A percentile compares a stretch with the other conserved stretches of the same genome.
These are phyloP conservation scores for Exophiala sp. DNA, from an alignment of 2,329 filamentous ascomycete species.

Conservation along the genomic window DNA sequence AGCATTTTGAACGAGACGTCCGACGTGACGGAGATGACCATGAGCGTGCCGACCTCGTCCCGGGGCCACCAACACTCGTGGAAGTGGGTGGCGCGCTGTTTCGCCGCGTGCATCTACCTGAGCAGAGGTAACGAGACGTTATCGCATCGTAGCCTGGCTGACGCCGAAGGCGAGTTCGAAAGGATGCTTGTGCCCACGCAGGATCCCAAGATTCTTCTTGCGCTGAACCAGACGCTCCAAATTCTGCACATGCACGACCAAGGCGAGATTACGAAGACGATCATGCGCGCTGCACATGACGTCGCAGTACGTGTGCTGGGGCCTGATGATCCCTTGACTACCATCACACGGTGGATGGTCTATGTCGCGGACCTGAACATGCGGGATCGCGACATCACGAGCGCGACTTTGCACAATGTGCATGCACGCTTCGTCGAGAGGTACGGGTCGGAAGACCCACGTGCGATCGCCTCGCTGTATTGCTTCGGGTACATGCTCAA, in stretches of 20 bases:
- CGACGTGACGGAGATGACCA: slow-evolving; percentile 7
- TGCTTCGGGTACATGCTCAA: slow-evolving; percentile 27
- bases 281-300: slow-evolving; percentile 20
- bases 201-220: slow-evolving; percentile 24
- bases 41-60: slow-evolving; percentile 24
- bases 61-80: slow-evolving; percentile 26
- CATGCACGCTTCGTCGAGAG: slow-evolving; percentile 13
- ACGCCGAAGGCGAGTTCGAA: slow-evolving; percentile 26
- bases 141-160: slow-evolving; percentile 19
- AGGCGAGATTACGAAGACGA: slow-evolving; percentile 20
- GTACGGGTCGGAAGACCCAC: slow-evolving; percentile 16
- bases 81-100: slow-evolving; percentile 29
- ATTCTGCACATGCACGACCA: slow-evolving; percentile 28
- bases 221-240: slow-evolving; percentile 23
- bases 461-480: slow-evolving; percentile 24
- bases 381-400: slow-evolving; percentile 20
- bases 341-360: slow-evolving; percentile 24
- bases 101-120: slow-evolving; percentile 28
- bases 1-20: slow-evolving; percentile 21
- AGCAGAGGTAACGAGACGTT: slow-evolving; percentile 19
- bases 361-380: slow-evolving; percentile 17
- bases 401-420: slow-evolving; percentile 10
- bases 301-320: slow-evolving; percentile 21
- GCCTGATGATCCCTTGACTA: slow-evolving; percentile 20
- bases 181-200: slow-evolving; percentile 19